Conservation (phyloP, 1,284 basidiomycete genomes). For the Coniferiporia sulphurascens region DNA sequence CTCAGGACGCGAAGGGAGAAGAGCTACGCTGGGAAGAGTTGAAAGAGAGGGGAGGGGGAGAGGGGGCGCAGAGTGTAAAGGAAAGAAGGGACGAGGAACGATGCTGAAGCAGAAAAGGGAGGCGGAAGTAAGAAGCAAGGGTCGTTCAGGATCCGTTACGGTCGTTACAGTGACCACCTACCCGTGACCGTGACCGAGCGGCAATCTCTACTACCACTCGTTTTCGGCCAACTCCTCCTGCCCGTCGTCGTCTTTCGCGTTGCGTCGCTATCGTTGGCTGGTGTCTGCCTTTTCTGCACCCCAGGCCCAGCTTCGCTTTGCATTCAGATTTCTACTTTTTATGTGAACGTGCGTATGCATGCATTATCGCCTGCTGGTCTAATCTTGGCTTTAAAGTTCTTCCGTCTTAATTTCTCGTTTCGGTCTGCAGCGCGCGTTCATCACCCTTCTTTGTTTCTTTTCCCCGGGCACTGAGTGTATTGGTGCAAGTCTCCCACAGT, state of each 20-base stretch:
- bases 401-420: too few species aligned
- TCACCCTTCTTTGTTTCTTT: too few species aligned
- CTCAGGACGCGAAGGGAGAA: slow-evolving; percentile 19
- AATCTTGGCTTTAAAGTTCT: too few species aligned
- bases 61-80: slow-evolving; percentile 18
- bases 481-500: too few species aligned
- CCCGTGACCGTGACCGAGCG: too few species aligned
- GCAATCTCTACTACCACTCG: neutral
- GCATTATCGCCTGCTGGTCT: too few species aligned
- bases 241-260: neutral
- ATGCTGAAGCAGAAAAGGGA: slow-evolving; percentile 3
- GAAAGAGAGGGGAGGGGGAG: neutral
- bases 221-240: neutral
- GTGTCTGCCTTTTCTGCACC: neutral
- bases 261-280: neutral
- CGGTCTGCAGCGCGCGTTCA: too few species aligned
- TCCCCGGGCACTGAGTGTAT: too few species aligned
- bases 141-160: neutral
- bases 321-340: too few species aligned
- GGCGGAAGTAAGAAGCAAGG: slow-evolving; percentile 1
- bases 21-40: slow-evolving; percentile 4
- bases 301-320: too few species aligned
- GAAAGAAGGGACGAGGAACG: neutral
- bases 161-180: neutral
- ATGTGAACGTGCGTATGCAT: too few species aligned